Base-by-base conservation (phyloP, 805 yeast species). In the Candida patagonica region DNA sequence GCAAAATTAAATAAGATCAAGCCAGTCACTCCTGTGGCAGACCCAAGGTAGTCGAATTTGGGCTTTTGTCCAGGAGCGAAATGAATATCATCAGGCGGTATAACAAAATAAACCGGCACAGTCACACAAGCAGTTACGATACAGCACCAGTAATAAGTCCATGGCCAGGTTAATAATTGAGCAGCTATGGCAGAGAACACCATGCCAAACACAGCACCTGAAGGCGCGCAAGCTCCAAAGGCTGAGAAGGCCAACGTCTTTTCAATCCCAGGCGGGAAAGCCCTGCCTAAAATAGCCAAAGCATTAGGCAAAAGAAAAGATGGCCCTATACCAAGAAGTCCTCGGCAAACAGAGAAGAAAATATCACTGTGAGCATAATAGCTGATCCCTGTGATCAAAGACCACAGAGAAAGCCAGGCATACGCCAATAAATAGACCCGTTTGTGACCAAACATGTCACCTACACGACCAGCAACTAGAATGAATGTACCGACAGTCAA, bases 401-500 rank as follows among this genome's bases (percentile, higher is more conserved):
- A 62, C 80, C 86, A 78, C 0, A 80, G 24, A 0, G 68, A 50
- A 2, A 70, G 58, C 74, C 82, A 71, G 5, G 57, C 35, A 57
- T 76, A 76, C 1, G 89, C 86, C 4, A 64, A 49, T 0, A 75
- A 30, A 40, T 78, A 64, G n/a, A 74, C 57, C 30, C 55, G 60
- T 42, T 74, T 76, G 39, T 78, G 63, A 0, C 92, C 92, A 48
- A 73, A 74, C 9, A 80, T 62, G 51, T 82, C 94, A 25, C 94
- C 92, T 34, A 80, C 52, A 37, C 78, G 67, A 6, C 92, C 92
- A 26, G 80, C 70, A 4, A 77, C 63, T 26, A 82, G 56, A 37
- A 82, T 80, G 45, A 81, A 75, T 0, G 89, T 78, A 9, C 89
- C 89, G 4, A 80, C 73, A 0, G 85, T 74, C 40, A 82, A 59